Evolutionary conservation across 148 eudicot species (phyloP), one percentile per base, ranked within the genome.

Genomic region (Amaranthus hypochondriacus): DNA sequence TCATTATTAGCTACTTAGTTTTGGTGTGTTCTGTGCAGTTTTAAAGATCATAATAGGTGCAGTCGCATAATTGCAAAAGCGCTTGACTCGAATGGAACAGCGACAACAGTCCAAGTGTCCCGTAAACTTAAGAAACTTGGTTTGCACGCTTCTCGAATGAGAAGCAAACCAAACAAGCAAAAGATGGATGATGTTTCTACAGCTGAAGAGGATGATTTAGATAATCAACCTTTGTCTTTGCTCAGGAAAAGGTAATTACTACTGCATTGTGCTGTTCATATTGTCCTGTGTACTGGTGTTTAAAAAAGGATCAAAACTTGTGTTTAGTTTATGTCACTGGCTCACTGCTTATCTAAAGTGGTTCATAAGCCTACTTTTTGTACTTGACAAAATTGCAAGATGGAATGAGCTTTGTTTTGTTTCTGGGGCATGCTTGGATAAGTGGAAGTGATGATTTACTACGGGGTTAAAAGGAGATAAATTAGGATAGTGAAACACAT

Each of bases 121-220:
- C 91, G 89, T 71, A 92, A 88, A 79, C 97, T 96, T 62, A 92
- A 87, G 80, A 88, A 92, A 80, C 90, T 96, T 78, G 97, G 99
- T 52, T 84, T 96, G 66, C 84, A 11, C 52, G 81, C 84, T 79
- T 74, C 83, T 46, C 81, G 85, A 76, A 75, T 72, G 76, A 88
- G 81, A 83, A 73, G 55, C 54, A 68, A 76, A 70, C 54, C 76
- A 66, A 77, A 81, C 69, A 78, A 70, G 73, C 76, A 75, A 68
- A 79, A 75, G 71, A 81, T 71, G 76, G 90, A 86, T 72, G 92
- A 87, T 58, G 62, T 48, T 77, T 78, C 81, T 70, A 67, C 75
- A 13, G 85, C 84, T 71, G 84, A 63, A 62, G 85, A 86, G 56
- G 81, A 73, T 18, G 80, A 82, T 63, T 82, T 89, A 44, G 98